Conservation (phyloP, 495 filamentous ascomycete genomes). For the Lophiotrema nucula region DNA sequence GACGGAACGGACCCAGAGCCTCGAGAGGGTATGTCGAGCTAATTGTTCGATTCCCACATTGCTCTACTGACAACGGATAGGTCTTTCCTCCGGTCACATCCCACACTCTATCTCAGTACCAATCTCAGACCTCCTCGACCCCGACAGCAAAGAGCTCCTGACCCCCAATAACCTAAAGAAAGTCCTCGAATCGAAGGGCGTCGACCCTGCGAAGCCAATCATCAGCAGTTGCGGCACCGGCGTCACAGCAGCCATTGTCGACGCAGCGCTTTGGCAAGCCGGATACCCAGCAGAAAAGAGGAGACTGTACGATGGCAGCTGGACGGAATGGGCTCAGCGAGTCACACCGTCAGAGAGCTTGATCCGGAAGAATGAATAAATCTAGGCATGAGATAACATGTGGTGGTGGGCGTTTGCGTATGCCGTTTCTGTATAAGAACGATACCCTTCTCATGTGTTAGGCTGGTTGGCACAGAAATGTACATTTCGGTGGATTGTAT, state of each 20-base stretch:
- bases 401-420: too few species aligned
- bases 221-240: conserved; percentile 91
- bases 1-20: conserved; percentile 83
- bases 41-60: neutral
- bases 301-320: conserved; percentile 91
- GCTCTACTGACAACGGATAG: conserved; percentile 16
- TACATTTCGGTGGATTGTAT: too few species aligned
- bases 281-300: conserved; percentile 63
- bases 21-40: conserved; percentile 52
- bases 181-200: conserved; percentile 72
- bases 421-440: too few species aligned
- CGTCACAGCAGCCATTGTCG: conserved; percentile 89
- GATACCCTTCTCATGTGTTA: too few species aligned
- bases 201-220: conserved; percentile 80
- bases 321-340: conserved; percentile 44
- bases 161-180: conserved; percentile 66
- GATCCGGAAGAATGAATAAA: neutral
- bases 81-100: conserved; percentile 87
- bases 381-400: too few species aligned
- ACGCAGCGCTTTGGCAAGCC: conserved; percentile 79
- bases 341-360: neutral
- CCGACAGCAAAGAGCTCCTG: conserved; percentile 76
- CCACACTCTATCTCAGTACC: conserved; percentile 84
- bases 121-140: conserved; percentile 75
- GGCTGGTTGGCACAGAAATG: too few species aligned